These are phyloP conservation scores for Cornus controversa DNA, from an alignment of 148 eudicot species.

Conservation along the genomic window DNA sequence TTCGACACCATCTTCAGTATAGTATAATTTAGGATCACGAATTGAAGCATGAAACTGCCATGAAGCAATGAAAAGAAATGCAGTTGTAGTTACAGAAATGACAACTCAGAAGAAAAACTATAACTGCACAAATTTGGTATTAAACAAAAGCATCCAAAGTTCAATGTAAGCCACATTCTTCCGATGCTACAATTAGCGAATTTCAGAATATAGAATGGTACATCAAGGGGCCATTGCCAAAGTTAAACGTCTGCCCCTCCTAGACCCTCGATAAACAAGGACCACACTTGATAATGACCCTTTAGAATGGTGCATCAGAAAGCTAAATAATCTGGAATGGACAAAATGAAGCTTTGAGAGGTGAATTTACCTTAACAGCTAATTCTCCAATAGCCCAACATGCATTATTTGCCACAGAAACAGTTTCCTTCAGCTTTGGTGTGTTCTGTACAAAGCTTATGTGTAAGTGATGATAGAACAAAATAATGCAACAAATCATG, in stretches of 20 bases:
- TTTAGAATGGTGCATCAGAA: slow-evolving; percentile 3
- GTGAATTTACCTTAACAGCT: slow-evolving; percentile 73
- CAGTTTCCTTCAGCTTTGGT: slow-evolving; percentile 70
- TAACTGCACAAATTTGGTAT: neutral
- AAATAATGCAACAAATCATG: neutral
- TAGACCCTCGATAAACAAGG: no score
- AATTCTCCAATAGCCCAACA: slow-evolving; percentile 99
- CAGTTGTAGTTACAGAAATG: no score
- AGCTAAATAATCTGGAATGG: neutral
- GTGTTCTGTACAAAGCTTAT: slow-evolving; percentile 45
- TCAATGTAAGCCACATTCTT: neutral
- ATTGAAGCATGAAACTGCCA: no score
- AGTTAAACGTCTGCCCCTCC: no score
- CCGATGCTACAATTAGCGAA: neutral
- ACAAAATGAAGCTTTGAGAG: slow-evolving; percentile 1
- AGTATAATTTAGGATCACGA: no score
- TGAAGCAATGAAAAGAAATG: no score
- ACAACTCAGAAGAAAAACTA: neutral
- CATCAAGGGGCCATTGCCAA: neutral
- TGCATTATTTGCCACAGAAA: slow-evolving; percentile 98
- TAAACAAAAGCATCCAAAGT: neutral
- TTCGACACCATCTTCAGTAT: no score
- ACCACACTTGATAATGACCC: no score
- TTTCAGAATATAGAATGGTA: neutral
- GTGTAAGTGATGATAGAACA: neutral